phyloP scores from a whole-genome alignment of 768 basidiomycete genomes.

The Rhodosporidiobolus sp. region DNA sequence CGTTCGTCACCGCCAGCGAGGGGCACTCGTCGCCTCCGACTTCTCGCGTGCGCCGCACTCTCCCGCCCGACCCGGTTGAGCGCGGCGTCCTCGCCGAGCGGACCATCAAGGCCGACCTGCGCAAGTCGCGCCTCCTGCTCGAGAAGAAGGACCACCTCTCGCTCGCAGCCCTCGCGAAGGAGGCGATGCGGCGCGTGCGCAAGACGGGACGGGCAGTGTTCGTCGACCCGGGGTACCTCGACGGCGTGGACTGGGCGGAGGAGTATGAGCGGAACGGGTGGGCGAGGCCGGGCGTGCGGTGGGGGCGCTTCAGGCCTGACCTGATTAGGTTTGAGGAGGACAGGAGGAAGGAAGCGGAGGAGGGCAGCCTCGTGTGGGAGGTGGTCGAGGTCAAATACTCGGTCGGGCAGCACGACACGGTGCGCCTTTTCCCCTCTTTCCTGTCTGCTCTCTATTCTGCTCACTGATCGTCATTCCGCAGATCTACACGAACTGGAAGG shows the following conservation, averaged over 20 bases:
- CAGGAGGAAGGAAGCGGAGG: not conserved
- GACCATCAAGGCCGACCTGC: slow-evolving; percentile 21
- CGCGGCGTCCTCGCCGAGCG: slow-evolving; percentile 29
- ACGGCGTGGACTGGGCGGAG: slow-evolving; percentile 13
- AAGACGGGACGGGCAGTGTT: slow-evolving; percentile 6
- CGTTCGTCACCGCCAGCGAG: not conserved
- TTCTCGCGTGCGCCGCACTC: not conserved
- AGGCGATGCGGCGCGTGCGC: slow-evolving; percentile 46
- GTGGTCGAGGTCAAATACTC: slow-evolving; percentile 36
- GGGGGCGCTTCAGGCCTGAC: slow-evolving; percentile 27
- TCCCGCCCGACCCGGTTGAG: slow-evolving; percentile 9
- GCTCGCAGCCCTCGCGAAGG: slow-evolving; percentile 39
- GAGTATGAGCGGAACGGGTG: slow-evolving; percentile 27
- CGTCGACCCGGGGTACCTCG: slow-evolving; percentile 9
- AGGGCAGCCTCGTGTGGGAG: slow-evolving; percentile 19
- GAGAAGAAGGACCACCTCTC: slow-evolving; percentile 14
- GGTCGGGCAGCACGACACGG: not conserved
- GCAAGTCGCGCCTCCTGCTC: not conserved
- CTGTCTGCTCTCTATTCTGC: rapidly evolving
- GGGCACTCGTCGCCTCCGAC: not conserved
- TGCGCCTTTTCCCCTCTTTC: not conserved
- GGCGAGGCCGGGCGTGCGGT: slow-evolving; percentile 29
- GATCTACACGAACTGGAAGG: slow-evolving; percentile 34
- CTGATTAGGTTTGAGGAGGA: slow-evolving; percentile 23
- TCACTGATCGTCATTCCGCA: not conserved